Conservation (phyloP, 2,329 filamentous ascomycete species). For the Epichloe baconii region DNA sequence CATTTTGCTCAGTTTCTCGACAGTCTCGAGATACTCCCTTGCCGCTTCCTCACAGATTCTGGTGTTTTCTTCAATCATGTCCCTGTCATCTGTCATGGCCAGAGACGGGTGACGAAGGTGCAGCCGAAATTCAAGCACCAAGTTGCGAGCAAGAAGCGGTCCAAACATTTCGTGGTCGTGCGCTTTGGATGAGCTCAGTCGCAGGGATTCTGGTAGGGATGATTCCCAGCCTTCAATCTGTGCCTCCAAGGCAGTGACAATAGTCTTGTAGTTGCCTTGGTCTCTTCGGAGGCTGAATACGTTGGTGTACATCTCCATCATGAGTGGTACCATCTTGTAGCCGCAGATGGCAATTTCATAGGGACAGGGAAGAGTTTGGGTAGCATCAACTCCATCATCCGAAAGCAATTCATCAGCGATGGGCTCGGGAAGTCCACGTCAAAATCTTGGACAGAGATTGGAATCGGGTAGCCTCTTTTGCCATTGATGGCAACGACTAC, state of each 20-base stretch:
- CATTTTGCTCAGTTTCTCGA: conserved; percentile 44
- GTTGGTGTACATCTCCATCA: conserved; percentile 61
- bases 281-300: conserved; percentile 60
- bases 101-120: conserved; percentile 50
- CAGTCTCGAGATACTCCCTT: conserved; percentile 47
- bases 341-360: conserved; percentile 54
- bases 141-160: conserved; percentile 40
- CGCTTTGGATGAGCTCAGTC: conserved; percentile 28
- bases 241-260: conserved; percentile 51
- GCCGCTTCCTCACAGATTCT: conserved; percentile 54
- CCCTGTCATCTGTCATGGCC: conserved; percentile 39
- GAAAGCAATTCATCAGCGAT: conserved; percentile 59
- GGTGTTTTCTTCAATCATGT: conserved; percentile 47
- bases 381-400: conserved; percentile 47
- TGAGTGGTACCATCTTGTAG: conserved; percentile 52
- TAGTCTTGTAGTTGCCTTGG: conserved; percentile 47
- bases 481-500: conserved; percentile 58
- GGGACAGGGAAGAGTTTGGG: conserved; percentile 44
- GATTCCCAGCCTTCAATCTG: conserved; percentile 51
- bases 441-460: conserved; percentile 59
- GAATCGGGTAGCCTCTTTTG: conserved; percentile 66
- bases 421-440: conserved; percentile 61
- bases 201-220: conserved; percentile 48
- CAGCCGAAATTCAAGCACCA: conserved; percentile 44
- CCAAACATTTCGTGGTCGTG: conserved; percentile 33